A percentile compares a stretch with the other conserved stretches of the same genome.
Evolutionary conservation across 2,329 filamentous ascomycete genomes (phyloP).

Genomic region (Aspergillus tamarii): DNA sequence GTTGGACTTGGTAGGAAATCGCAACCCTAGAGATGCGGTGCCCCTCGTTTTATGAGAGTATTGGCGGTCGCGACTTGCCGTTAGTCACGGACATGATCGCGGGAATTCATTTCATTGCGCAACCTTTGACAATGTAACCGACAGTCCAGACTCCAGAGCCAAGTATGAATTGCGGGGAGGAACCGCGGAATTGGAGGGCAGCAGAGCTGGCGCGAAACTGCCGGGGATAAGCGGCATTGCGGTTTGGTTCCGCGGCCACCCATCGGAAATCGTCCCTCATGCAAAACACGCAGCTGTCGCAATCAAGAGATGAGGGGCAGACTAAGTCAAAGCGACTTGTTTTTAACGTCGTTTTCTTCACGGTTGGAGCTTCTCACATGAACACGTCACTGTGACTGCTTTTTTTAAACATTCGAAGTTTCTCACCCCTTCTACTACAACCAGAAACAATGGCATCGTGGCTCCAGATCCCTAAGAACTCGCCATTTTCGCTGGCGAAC

Average conservation of each 20-base stretch:
- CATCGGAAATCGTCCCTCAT: constrained; percentile 8
- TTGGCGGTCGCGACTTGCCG: not conserved
- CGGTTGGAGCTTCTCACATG: not conserved
- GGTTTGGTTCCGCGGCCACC: constrained; percentile 14
- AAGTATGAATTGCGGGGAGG: not conserved
- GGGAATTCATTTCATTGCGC: constrained; percentile 7
- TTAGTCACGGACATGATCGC: constrained; percentile 4
- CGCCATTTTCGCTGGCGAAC: constrained; percentile 76
- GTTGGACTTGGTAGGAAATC: not conserved
- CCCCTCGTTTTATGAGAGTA: constrained; percentile 5
- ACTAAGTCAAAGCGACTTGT: not conserved
- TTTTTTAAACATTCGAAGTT: not conserved
- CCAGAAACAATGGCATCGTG: constrained; percentile 53
- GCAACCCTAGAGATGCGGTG: not conserved
- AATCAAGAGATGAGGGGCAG: constrained; percentile 4
- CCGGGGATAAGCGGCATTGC: constrained; percentile 23
- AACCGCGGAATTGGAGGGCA: constrained; percentile 6
- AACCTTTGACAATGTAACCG: not conserved
- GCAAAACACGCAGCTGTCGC: not conserved
- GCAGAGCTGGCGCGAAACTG: constrained; percentile 18
- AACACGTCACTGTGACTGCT: not conserved
- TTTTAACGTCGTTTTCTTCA: constrained; percentile 11
- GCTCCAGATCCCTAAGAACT: constrained; percentile 62
- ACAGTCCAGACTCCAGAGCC: not conserved
- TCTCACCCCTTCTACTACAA: constrained; percentile 2